phyloP scores from a whole-genome alignment of 2,329 filamentous ascomycete species.

The Pseudogymnoascus sp. region DNA sequence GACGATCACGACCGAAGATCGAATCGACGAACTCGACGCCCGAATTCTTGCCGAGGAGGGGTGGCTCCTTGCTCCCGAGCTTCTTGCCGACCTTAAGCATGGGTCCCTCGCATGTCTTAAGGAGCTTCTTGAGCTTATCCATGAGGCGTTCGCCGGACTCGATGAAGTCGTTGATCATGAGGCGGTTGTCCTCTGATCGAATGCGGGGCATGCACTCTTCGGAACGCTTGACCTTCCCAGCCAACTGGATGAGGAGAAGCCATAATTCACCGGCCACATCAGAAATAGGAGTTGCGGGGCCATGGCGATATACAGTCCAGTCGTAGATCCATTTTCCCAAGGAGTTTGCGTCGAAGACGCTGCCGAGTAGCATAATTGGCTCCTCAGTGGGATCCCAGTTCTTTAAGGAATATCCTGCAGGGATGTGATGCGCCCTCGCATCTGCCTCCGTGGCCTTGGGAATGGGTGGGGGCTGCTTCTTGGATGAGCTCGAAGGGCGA shows the following conservation, averaged over 20 bases:
- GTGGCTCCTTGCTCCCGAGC: slow-evolving; percentile 48
- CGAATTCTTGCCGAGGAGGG: slow-evolving; percentile 72
- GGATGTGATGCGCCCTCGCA: slow-evolving; percentile 64
- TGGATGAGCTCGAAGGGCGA: slow-evolving; percentile 22
- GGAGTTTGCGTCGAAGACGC: slow-evolving; percentile 95
- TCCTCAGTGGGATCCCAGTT: slow-evolving; percentile 96
- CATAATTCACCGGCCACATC: slow-evolving; percentile 92
- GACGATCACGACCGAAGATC: slow-evolving; percentile 85
- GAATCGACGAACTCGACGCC: slow-evolving; percentile 94
- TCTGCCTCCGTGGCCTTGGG: slow-evolving; percentile 52
- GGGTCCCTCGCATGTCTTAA: slow-evolving; percentile 86
- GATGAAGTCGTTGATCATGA: slow-evolving; percentile 85
- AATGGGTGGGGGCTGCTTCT: slow-evolving; percentile 29
- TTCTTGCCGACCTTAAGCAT: slow-evolving; percentile 90
- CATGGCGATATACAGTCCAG: slow-evolving; percentile 92
- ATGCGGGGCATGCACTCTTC: slow-evolving; percentile 71
- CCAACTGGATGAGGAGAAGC: slow-evolving; percentile 87
- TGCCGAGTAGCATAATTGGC: slow-evolving; percentile 88
- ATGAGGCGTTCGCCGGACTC: slow-evolving; percentile 81
- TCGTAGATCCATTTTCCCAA: slow-evolving; percentile 99
- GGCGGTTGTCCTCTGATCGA: slow-evolving; percentile 62
- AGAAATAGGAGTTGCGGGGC: slow-evolving; percentile 72
- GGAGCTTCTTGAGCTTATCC: slow-evolving; percentile 73
- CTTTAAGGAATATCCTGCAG: slow-evolving; percentile 86
- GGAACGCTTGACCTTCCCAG: slow-evolving; percentile 86